A percentile compares a stretch with the other conserved stretches of the same genome.
Conservation (phyloP, 495 filamentous ascomycete species). For the Neurospora tetrasperma region DNA sequence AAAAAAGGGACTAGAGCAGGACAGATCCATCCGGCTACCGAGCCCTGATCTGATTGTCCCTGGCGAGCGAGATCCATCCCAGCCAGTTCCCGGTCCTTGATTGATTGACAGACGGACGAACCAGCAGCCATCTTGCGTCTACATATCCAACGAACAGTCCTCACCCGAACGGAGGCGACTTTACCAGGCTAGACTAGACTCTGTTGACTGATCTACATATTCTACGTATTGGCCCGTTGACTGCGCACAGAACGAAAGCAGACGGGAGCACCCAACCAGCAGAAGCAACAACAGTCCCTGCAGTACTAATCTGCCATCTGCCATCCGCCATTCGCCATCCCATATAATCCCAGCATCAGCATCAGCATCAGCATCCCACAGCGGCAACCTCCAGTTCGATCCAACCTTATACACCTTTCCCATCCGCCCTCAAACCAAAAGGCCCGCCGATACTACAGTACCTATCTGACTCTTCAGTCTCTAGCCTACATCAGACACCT, state of each 20-base stretch:
- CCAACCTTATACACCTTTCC: not conserved
- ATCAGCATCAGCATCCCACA: not conserved
- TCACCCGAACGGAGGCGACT: not conserved
- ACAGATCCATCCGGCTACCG: not conserved
- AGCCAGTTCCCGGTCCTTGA: not conserved
- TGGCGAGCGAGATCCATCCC: not conserved
- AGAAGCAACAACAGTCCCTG: slow-evolving; percentile 1
- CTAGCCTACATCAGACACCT: not conserved
- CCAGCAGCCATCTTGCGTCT: not conserved
- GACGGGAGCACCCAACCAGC: not conserved
- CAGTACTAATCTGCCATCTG: not conserved
- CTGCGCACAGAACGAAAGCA: not conserved
- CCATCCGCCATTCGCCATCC: slow-evolving; percentile 6
- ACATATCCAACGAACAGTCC: not conserved
- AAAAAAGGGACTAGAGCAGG: not conserved
- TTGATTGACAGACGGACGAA: not conserved
- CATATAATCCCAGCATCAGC: not conserved
- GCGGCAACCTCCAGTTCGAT: not conserved
- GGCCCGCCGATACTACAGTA: not conserved
- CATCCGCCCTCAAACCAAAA: not conserved
- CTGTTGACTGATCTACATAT: not conserved
- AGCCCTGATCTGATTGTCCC: not conserved
- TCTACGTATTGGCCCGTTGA: not conserved
- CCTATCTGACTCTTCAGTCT: not conserved
- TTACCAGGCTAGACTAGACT: not conserved